Conservation (phyloP, 495 filamentous ascomycete species). For the Hypomontagnella monticulosa region DNA sequence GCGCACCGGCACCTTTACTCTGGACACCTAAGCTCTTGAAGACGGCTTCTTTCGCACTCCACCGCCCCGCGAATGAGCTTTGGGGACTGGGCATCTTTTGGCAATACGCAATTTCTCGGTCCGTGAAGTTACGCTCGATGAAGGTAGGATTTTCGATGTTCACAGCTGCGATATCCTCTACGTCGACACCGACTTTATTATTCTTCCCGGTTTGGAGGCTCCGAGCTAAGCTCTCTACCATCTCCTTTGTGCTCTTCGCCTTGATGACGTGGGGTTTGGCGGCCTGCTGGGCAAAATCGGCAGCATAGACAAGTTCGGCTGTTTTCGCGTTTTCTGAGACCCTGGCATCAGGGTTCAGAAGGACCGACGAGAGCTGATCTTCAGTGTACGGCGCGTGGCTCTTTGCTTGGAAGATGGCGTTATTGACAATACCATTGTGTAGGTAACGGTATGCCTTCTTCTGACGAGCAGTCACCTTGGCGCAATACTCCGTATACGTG, state of each 20-base stretch:
- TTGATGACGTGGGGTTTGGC: constrained; percentile 51
- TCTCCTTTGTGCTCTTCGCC: constrained; percentile 72
- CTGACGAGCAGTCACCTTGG: constrained; percentile 89
- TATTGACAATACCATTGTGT: constrained; percentile 97
- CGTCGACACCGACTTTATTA: constrained; percentile 90
- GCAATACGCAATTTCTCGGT: constrained; percentile 84
- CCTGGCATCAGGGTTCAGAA: constrained; percentile 94
- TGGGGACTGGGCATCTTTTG: constrained; percentile 75
- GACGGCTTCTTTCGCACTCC: constrained; percentile 97
- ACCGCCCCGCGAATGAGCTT: constrained; percentile 89
- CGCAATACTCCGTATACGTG: constrained; percentile 82
- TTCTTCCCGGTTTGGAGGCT: constrained; percentile 70
- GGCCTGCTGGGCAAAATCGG: constrained; percentile 65
- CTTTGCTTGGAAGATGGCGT: constrained; percentile 97
- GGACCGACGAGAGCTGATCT: constrained; percentile 82
- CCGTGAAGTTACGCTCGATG: constrained; percentile 92
- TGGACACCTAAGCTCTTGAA: constrained; percentile 96
- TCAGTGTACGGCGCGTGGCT: constrained; percentile 87
- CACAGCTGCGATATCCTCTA: constrained; percentile 84
- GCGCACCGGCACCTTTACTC: constrained; percentile 86
- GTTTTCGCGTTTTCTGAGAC: constrained; percentile 86
- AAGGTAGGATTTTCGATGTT: constrained; percentile 95
- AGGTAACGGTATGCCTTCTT: constrained; percentile 99
- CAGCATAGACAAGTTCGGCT: constrained; percentile 75
- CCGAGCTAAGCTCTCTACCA: constrained; percentile 81